Conservation (phyloP, 2,329 filamentous ascomycete species). For the Verticillium albo-atrum region DNA sequence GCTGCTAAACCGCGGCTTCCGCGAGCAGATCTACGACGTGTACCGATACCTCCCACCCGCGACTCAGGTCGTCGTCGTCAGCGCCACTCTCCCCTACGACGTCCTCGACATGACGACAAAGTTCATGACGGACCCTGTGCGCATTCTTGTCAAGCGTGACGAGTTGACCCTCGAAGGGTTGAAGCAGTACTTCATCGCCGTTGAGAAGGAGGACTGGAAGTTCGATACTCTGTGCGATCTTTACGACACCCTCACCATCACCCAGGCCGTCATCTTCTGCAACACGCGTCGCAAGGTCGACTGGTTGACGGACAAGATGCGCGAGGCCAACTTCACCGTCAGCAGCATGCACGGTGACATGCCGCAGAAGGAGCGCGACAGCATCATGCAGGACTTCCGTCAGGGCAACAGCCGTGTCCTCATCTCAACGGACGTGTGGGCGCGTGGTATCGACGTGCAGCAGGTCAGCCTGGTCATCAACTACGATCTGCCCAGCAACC, state of each 20-base stretch:
- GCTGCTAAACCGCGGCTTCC: slow-evolving; percentile 85
- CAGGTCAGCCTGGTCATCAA: slow-evolving; percentile 98
- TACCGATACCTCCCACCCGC: slow-evolving; percentile 95
- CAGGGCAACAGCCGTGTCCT: slow-evolving; percentile 94
- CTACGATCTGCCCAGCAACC: slow-evolving; percentile 96
- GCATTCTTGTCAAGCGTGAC: slow-evolving; percentile 97
- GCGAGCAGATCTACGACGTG: slow-evolving; percentile 98
- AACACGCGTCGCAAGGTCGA: slow-evolving; percentile 99
- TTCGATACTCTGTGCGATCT: slow-evolving; percentile 98
- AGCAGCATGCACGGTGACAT: slow-evolving; percentile 99
- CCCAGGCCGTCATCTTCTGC: slow-evolving; percentile 99
- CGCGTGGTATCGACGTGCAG: slow-evolving; percentile 96
- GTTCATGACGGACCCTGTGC: slow-evolving; percentile 98
- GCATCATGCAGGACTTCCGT: slow-evolving; percentile 98
- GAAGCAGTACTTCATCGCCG: slow-evolving; percentile 98
- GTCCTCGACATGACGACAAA: slow-evolving; percentile 99
- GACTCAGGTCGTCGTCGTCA: slow-evolving; percentile 97
- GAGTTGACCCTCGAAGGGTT: slow-evolving; percentile 95
- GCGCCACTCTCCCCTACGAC: slow-evolving; percentile 93
- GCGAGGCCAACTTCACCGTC: slow-evolving; percentile 97
- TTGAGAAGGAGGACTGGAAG: slow-evolving; percentile 99
- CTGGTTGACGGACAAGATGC: slow-evolving; percentile 99
- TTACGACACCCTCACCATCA: slow-evolving; percentile 97
- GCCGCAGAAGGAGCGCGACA: slow-evolving; percentile 96
- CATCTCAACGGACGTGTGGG: slow-evolving; percentile 97